Percentiles rank a stretch among this genome's conserved stretches.
Conservation (phyloP, 116 monocot genomes). For the Posidonia oceanica region DNA sequence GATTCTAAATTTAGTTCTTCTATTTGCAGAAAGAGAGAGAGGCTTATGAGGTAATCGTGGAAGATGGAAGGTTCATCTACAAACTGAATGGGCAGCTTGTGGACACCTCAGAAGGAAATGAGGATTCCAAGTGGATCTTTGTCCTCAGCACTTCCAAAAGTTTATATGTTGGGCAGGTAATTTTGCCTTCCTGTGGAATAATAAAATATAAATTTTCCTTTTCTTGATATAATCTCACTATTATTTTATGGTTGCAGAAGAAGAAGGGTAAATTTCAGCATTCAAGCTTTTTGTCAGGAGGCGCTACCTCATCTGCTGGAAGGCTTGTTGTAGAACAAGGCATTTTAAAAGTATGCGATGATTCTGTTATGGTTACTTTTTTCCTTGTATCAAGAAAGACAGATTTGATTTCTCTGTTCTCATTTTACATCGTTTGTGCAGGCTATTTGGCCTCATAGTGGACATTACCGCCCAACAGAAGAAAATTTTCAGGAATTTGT, state of each 20-base stretch:
- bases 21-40: conserved; percentile 81
- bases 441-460: conserved; percentile 93
- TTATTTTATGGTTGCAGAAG: conserved; percentile 42
- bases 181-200: background rate
- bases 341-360: conserved; percentile 45
- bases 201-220: background rate
- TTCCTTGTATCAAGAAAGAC: background rate
- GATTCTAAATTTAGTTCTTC: background rate
- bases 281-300: conserved; percentile 75
- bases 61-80: conserved; percentile 65
- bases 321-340: conserved; percentile 68
- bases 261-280: conserved; percentile 73
- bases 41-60: conserved; percentile 64
- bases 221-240: background rate
- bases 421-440: conserved; percentile 17
- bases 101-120: conserved; percentile 31
- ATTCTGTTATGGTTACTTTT: background rate
- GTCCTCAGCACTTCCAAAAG: conserved; percentile 74
- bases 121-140: conserved; percentile 78
- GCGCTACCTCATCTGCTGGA: conserved; percentile 90
- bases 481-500: conserved; percentile 87
- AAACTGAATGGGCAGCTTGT: conserved; percentile 35
- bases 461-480: conserved; percentile 84
- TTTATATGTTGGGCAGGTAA: conserved; percentile 79
- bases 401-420: background rate